Evolutionary conservation across 257 asterid species (phyloP).

Genomic region (Hygrophila difformis): DNA sequence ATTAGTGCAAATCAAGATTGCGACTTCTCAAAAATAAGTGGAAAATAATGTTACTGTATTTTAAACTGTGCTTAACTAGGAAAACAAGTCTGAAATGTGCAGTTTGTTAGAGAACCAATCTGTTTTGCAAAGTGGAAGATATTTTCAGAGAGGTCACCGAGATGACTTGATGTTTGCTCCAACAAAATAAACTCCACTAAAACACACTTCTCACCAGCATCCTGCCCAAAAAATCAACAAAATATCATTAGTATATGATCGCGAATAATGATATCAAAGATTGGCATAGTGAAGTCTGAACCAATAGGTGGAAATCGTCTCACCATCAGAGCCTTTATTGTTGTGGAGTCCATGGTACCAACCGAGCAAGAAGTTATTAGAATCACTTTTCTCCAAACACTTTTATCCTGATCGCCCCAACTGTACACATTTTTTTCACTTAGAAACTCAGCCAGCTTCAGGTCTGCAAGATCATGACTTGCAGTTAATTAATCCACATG

Average conservation of each 20-base stretch:
- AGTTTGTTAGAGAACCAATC: conserved; percentile 60
- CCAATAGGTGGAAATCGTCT: conserved; percentile 23
- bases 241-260: conserved; percentile 6
- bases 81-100: conserved; percentile 51
- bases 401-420: conserved; percentile 42
- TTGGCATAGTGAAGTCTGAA: conserved; percentile 16
- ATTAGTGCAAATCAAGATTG: conserved; percentile 7
- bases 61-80: conserved; percentile 50
- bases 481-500: conserved; percentile 11
- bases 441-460: conserved; percentile 55
- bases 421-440: conserved; percentile 43
- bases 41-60: not conserved
- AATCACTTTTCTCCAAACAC: conserved; percentile 52
- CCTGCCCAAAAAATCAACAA: conserved; percentile 43
- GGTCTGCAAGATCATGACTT: conserved; percentile 34
- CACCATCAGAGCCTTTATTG: conserved; percentile 61
- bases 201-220: conserved; percentile 64
- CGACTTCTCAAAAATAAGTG: conserved; percentile 5
- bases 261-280: conserved; percentile 6
- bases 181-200: conserved; percentile 57
- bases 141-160: conserved; percentile 39
- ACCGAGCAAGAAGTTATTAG: conserved; percentile 44
- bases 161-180: conserved; percentile 51
- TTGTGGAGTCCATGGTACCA: conserved; percentile 44
- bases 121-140: conserved; percentile 43